phyloP scores from a whole-genome alignment of 2,329 filamentous ascomycete genomes.

The Teratosphaeria pseudoeucalypti region DNA sequence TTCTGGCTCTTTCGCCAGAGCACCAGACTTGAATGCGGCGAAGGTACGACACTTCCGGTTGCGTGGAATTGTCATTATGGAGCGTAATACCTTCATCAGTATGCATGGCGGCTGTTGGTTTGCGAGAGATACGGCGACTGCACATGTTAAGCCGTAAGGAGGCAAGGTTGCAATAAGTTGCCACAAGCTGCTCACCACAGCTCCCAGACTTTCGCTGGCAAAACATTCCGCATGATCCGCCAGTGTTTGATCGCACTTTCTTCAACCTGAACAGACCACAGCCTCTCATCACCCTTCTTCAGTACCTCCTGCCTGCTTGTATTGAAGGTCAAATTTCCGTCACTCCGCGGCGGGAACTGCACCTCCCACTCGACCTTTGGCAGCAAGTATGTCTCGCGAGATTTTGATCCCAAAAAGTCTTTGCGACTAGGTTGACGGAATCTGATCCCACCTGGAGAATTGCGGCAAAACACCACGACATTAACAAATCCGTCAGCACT shows the following conservation, averaged over 20 bases:
- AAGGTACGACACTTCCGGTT: too few relatives aligned
- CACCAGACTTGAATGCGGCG: too few relatives aligned
- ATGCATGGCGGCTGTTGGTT: too few relatives aligned
- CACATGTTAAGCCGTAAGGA: neutral
- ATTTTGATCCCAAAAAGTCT: slow-evolving; percentile 64
- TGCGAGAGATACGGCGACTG: neutral
- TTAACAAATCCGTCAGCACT: slow-evolving; percentile 69
- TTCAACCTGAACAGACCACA: slow-evolving; percentile 61
- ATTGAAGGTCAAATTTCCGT: neutral
- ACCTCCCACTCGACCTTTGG: slow-evolving; percentile 61
- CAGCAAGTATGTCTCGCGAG: slow-evolving; percentile 58
- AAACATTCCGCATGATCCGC: slow-evolving; percentile 76
- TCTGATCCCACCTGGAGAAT: slow-evolving; percentile 35
- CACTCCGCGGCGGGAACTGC: slow-evolving; percentile 11
- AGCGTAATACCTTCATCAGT: too few relatives aligned
- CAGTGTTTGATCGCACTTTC: slow-evolving; percentile 76
- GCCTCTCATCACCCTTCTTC: slow-evolving; percentile 51
- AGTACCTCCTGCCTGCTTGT: slow-evolving; percentile 29
- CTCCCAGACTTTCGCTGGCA: slow-evolving; percentile 75
- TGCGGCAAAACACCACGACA: slow-evolving; percentile 89
- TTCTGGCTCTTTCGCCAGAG: too few relatives aligned
- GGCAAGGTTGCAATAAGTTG: neutral
- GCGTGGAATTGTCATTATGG: too few relatives aligned
- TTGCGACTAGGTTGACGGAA: slow-evolving; percentile 56
- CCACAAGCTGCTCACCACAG: slow-evolving; percentile 53